Conservation (phyloP, 2,329 filamentous ascomycete genomes). For the Pseudogymnoascus sp. region DNA sequence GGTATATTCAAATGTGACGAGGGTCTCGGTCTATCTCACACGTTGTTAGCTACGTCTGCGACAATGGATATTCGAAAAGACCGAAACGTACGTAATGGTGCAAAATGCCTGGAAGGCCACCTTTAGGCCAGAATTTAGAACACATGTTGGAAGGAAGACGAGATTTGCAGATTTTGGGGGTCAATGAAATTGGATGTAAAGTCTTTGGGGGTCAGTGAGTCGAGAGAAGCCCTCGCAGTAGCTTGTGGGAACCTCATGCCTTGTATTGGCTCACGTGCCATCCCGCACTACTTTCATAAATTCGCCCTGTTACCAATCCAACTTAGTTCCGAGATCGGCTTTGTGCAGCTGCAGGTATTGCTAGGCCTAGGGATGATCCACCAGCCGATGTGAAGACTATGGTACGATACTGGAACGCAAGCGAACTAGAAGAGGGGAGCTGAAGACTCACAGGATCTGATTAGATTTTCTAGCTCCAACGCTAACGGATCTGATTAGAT, state of each 20-base stretch:
- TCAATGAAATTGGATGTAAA: background rate
- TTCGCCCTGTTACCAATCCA: background rate
- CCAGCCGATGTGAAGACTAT: too few relatives aligned
- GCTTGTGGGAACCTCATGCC: background rate
- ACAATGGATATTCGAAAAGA: background rate
- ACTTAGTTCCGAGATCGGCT: conserved; percentile 7
- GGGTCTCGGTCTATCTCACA: conserved; percentile 30
- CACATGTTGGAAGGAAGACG: conserved; percentile 17
- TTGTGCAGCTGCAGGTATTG: background rate
- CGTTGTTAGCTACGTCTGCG: conserved; percentile 8
- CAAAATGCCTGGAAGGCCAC: conserved; percentile 28
- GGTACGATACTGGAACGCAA: background rate
- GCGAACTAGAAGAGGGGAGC: background rate
- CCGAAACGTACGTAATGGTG: conserved; percentile 28
- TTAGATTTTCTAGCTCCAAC: background rate
- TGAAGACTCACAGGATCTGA: background rate
- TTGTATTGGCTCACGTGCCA: background rate
- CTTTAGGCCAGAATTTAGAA: conserved; percentile 30
- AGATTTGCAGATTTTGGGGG: background rate
- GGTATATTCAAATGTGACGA: conserved; percentile 34
- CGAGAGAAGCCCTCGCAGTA: background rate
- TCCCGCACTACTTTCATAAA: background rate
- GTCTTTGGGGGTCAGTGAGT: background rate
- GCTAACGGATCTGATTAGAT: conserved; percentile 4
- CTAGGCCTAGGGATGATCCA: background rate